Percentiles rank a stretch among this genome's conserved stretches.
Conservation (phyloP, 306 rosid genomes). For the Acacia crassicarpa region DNA sequence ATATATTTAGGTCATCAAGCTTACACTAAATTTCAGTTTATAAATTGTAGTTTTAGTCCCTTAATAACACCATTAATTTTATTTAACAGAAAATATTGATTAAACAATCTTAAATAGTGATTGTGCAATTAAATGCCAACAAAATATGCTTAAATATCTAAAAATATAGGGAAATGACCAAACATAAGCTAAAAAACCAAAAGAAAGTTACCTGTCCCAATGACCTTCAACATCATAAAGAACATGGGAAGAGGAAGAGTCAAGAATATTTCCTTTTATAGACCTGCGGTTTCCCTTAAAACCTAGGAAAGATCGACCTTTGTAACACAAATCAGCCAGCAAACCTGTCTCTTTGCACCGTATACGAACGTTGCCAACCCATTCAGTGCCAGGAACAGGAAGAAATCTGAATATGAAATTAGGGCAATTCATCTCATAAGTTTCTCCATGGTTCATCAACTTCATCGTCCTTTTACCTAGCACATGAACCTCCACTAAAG, state of each 20-base stretch:
- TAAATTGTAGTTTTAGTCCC: no score
- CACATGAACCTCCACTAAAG: conserved; percentile 38
- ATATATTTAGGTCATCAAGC: no score
- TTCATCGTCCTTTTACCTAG: conserved; percentile 65
- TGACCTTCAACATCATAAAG: conserved; percentile 79
- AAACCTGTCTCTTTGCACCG: conserved; percentile 67
- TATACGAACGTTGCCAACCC: conserved; percentile 69
- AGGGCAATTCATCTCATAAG: conserved; percentile 75
- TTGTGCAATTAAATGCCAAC: no score
- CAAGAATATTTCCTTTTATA: conserved; percentile 67
- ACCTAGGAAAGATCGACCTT: conserved; percentile 55
- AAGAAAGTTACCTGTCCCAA: conserved; percentile 32
- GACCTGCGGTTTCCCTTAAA: conserved; percentile 54
- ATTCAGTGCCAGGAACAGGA: conserved; percentile 59
- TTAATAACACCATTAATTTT: no score
- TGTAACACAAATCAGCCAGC: conserved; percentile 64
- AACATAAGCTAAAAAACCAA: no score
- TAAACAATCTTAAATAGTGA: no score
- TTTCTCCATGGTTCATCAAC: conserved; percentile 76
- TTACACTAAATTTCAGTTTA: no score
- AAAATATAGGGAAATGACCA: no score
- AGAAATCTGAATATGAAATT: conserved; percentile 64
- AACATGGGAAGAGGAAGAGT: conserved; percentile 43
- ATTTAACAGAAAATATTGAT: no score
- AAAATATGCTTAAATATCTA: no score